Percentiles rank a stretch among this genome's conserved stretches.
These are phyloP conservation scores for Lathyrus tuberosus DNA, from an alignment of 306 rosid genomes.

Conservation along the genomic window DNA sequence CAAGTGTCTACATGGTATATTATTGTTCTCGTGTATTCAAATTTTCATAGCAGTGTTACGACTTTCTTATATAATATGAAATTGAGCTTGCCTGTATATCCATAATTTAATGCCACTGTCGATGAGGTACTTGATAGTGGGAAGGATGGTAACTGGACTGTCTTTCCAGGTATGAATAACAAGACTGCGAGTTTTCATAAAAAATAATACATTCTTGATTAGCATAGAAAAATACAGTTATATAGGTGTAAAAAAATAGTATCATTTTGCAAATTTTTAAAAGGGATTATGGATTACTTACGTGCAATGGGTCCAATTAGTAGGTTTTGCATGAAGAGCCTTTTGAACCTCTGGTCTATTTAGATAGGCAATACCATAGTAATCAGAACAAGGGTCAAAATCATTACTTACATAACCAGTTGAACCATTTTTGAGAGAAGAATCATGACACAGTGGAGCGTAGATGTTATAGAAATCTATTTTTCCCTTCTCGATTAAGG, in stretches of 20 bases:
- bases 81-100: constrained; percentile 44
- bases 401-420: constrained; percentile 48
- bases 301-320: constrained; percentile 55
- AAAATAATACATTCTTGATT: background rate
- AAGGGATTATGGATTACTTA: constrained; percentile 16
- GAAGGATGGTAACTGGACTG: constrained; percentile 39
- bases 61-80: background rate
- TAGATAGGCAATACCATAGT: constrained; percentile 45
- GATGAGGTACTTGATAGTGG: constrained; percentile 36
- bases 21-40: constrained; percentile 14
- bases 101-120: constrained; percentile 35
- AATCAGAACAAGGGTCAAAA: constrained; percentile 56
- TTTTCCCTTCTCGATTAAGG: constrained; percentile 31
- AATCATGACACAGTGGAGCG: constrained; percentile 48
- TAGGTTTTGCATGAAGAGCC: constrained; percentile 59
- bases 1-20: background rate
- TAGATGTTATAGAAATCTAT: constrained; percentile 53
- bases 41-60: background rate
- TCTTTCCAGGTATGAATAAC: constrained; percentile 30
- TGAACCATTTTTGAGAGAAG: constrained; percentile 36
- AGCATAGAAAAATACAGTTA: background rate
- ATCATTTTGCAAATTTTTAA: background rate
- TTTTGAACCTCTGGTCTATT: constrained; percentile 57
- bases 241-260: background rate
- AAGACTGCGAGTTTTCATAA: constrained; percentile 29